Evolutionary conservation across 371 early-diverging fungal genomes (phyloP).

Genomic region (Mucor sp.): DNA sequence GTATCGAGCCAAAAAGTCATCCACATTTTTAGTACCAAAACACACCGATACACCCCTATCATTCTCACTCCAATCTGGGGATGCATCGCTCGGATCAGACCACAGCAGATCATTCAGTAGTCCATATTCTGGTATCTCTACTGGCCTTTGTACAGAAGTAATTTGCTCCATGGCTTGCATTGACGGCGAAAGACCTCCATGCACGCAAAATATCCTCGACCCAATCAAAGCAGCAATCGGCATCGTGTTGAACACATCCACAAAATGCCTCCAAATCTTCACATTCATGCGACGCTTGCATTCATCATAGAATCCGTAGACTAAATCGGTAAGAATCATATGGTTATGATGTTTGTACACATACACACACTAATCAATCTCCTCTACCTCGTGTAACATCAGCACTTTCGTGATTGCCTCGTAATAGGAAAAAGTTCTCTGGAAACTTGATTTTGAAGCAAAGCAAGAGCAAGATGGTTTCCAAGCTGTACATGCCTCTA

Average conservation of each 20-base stretch:
- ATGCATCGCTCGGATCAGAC: constrained; percentile 82
- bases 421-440: constrained; percentile 92
- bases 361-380: neutral
- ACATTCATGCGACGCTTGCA: constrained; percentile 92
- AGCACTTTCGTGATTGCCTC: constrained; percentile 98
- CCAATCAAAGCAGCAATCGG: constrained; percentile 95
- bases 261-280: constrained; percentile 95
- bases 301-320: constrained; percentile 99
- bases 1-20: constrained; percentile 81
- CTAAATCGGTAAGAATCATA: constrained; percentile 7
- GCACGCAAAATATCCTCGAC: constrained; percentile 94
- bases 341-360: neutral
- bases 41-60: constrained; percentile 96
- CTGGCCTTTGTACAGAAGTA: constrained; percentile 78
- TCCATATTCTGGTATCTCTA: constrained; percentile 96
- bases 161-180: constrained; percentile 88
- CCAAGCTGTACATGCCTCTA: constrained; percentile 93
- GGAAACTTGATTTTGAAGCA: constrained; percentile 97
- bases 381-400: constrained; percentile 85
- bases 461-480: constrained; percentile 92
- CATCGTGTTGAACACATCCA: constrained; percentile 95
- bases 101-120: constrained; percentile 85
- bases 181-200: constrained; percentile 73
- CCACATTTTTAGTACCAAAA: constrained; percentile 88
- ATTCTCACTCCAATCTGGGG: constrained; percentile 93